A percentile compares a stretch with the other conserved stretches of the same genome.
phyloP scores from a whole-genome alignment of 495 filamentous ascomycete genomes.

The Tuber borchii region DNA sequence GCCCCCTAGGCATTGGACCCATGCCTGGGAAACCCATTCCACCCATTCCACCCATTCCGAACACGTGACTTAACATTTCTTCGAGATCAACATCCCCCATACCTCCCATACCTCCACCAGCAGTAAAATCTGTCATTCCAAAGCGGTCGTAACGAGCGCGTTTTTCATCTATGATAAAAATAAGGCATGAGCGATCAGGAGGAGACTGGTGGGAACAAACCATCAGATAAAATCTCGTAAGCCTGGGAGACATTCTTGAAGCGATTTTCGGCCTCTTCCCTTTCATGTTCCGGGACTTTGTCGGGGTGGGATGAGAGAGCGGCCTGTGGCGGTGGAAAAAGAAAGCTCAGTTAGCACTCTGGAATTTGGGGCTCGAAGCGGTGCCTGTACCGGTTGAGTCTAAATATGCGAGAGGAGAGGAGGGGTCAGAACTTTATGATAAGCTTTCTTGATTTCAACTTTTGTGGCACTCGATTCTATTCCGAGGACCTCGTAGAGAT shows the following conservation, averaged over 20 bases:
- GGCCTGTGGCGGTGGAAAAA: slow-evolving; percentile 50
- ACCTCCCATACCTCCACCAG: slow-evolving; percentile 54
- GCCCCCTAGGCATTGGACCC: slow-evolving; percentile 46
- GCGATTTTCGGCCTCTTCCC: slow-evolving; percentile 72
- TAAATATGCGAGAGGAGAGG: slow-evolving; percentile 11
- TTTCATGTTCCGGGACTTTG: slow-evolving; percentile 83
- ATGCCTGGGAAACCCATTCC: slow-evolving; percentile 47
- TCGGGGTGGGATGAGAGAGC: slow-evolving; percentile 87
- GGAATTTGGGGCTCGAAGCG: neutral
- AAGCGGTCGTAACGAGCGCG: slow-evolving; percentile 84
- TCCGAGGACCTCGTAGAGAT: slow-evolving; percentile 61
- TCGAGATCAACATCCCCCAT: slow-evolving; percentile 75
- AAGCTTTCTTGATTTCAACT: slow-evolving; percentile 91
- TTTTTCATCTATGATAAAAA: slow-evolving; percentile 53
- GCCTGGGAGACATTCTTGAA: slow-evolving; percentile 90
- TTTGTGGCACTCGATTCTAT: slow-evolving; percentile 63
- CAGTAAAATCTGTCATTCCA: slow-evolving; percentile 90
- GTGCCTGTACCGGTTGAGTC: slow-evolving; percentile 4
- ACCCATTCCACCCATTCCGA: slow-evolving; percentile 65
- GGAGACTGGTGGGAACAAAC: neutral
- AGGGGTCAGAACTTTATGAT: slow-evolving; percentile 67
- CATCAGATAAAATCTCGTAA: slow-evolving; percentile 96
- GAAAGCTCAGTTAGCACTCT: neutral
- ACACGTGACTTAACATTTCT: slow-evolving; percentile 90
- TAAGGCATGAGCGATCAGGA: neutral